Evolutionary conservation across 306 rosid genomes (phyloP).

Genomic region (Prinsepia uniflora): DNA sequence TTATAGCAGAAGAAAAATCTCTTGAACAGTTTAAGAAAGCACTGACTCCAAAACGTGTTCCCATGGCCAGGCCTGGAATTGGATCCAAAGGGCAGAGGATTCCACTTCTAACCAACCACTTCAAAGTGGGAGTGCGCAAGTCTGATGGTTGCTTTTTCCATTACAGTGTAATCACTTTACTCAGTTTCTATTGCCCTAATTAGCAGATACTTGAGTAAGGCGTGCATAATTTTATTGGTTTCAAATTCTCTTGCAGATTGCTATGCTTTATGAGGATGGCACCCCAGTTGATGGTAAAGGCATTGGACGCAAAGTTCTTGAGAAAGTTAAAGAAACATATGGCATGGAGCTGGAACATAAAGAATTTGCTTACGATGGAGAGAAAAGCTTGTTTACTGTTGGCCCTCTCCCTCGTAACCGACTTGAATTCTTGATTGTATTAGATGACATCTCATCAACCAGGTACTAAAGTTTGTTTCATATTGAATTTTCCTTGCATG

Average conservation of each 20-base stretch:
- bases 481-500: not conserved
- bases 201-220: not conserved
- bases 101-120: conserved; percentile 36
- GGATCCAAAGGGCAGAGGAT: conserved; percentile 41
- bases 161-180: conserved; percentile 25
- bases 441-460: conserved; percentile 31
- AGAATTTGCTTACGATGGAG: conserved; percentile 42
- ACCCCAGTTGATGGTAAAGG: conserved; percentile 28
- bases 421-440: conserved; percentile 24
- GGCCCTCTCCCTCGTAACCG: conserved; percentile 18
- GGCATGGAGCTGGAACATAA: conserved; percentile 10
- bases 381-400: conserved; percentile 33
- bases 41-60: conserved; percentile 15
- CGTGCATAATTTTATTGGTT: not conserved
- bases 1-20: conserved; percentile 6
- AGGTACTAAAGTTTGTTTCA: conserved; percentile 13
- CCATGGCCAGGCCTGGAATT: conserved; percentile 25
- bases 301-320: conserved; percentile 36
- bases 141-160: conserved; percentile 35
- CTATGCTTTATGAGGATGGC: conserved; percentile 34
- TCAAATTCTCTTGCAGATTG: conserved; percentile 31
- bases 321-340: conserved; percentile 30
- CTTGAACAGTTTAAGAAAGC: not conserved
- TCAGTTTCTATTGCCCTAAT: not conserved
- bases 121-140: conserved; percentile 21